Conservation (phyloP, 805 yeast species). For the Saturnispora zaruensis region DNA sequence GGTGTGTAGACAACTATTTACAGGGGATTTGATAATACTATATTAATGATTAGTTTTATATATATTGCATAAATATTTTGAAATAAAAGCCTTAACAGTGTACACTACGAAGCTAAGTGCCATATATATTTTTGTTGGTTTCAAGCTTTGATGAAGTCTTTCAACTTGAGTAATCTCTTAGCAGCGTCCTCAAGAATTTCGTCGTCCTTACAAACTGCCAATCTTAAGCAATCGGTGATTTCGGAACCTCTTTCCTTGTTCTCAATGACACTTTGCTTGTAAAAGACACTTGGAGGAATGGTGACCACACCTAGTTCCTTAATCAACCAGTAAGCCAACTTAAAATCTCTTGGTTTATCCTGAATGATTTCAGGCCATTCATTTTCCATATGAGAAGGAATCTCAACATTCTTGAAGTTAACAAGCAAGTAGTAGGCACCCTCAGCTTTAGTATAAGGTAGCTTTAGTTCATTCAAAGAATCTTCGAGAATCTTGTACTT, state of each 20-base stretch:
- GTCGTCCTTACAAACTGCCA: conserved; percentile 95
- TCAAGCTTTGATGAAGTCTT: conserved; percentile 3
- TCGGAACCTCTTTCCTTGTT: conserved; percentile 7
- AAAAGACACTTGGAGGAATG: conserved; percentile 96
- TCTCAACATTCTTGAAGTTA: conserved; percentile 70
- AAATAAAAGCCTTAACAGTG: background rate
- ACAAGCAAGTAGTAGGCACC: conserved; percentile 93
- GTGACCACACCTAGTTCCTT: conserved; percentile 90
- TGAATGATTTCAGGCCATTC: conserved; percentile 54
- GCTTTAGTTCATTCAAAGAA: conserved; percentile 76
- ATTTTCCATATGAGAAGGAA: conserved; percentile 55
- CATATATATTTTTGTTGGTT: background rate
- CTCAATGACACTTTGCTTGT: conserved; percentile 65
- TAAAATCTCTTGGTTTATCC: conserved; percentile 74
- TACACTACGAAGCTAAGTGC: background rate
- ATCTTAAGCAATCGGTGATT: conserved; percentile 57
- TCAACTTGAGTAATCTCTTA: conserved; percentile 54
- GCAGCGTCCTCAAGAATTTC: conserved; percentile 74
- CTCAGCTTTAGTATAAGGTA: conserved; percentile 85
- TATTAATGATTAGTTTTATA: background rate
- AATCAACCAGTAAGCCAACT: conserved; percentile 85
- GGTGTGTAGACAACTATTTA: background rate
- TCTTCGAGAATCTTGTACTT: conserved; percentile 68
- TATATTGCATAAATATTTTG: background rate
- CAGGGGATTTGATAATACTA: background rate